Percentiles rank a stretch among this genome's conserved stretches.
Evolutionary conservation across 306 rosid genomes (phyloP).

Genomic region (Casuarina equisetifolia): DNA sequence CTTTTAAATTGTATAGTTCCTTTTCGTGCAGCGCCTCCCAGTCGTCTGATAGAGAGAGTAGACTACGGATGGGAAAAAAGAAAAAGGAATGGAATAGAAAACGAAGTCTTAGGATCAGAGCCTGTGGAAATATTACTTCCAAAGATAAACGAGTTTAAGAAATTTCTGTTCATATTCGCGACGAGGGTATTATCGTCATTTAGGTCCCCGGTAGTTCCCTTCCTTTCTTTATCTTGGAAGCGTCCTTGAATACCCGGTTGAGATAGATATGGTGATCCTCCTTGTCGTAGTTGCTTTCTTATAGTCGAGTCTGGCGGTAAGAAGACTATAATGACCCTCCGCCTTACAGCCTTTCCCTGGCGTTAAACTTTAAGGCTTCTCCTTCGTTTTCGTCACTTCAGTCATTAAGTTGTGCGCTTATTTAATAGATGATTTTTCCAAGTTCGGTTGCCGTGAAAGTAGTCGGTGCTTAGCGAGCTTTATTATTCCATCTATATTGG

Average conservation of each 20-base stretch:
- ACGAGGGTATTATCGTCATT: constrained; percentile 53
- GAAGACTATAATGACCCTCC: constrained; percentile 45
- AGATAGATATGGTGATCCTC: constrained; percentile 1
- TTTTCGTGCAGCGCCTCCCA: background rate
- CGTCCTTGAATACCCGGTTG: constrained; percentile 1
- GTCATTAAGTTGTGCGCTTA: background rate
- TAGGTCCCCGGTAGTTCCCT: background rate
- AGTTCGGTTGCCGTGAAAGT: background rate
- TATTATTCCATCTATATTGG: background rate
- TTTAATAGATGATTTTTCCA: background rate
- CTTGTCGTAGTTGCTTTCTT: constrained; percentile 20
- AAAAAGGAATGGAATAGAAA: constrained; percentile 12
- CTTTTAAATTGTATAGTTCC: constrained; percentile 5
- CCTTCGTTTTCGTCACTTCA: background rate
- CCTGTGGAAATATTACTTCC: constrained; percentile 15
- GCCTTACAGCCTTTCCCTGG: background rate
- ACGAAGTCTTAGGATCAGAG: constrained; percentile 17
- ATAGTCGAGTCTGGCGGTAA: constrained; percentile 27
- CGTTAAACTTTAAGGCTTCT: background rate
- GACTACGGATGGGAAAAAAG: background rate
- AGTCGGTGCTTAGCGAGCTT: background rate
- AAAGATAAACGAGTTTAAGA: no score
- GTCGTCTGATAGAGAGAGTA: constrained; percentile 8
- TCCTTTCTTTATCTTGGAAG: background rate
- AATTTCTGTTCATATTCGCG: background rate